Evolutionary conservation across 1,139 yeast species (phyloP).

Genomic region (Geotrichum bryndzae): DNA sequence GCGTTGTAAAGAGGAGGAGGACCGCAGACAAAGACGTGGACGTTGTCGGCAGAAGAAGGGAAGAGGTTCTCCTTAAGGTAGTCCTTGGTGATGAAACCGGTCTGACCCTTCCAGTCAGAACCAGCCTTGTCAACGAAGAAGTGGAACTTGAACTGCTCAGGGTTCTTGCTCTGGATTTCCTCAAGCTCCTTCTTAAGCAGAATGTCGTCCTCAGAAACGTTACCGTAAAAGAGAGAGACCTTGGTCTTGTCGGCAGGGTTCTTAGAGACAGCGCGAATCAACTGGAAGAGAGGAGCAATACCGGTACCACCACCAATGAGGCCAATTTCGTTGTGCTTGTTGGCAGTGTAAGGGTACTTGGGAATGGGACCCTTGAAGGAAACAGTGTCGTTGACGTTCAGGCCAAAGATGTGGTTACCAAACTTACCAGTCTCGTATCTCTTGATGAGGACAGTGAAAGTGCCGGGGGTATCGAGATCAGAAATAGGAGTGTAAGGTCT

Average conservation of each 20-base stretch:
- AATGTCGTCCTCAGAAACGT: conserved; percentile 68
- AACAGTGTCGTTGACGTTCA: conserved; percentile 75
- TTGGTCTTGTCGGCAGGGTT: conserved; percentile 83
- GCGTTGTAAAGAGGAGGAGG: conserved; percentile 82
- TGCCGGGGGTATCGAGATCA: conserved; percentile 63
- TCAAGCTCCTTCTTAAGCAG: conserved; percentile 74
- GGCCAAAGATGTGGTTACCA: conserved; percentile 63
- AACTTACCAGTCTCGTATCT: conserved; percentile 78
- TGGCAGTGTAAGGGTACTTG: conserved; percentile 89
- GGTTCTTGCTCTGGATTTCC: conserved; percentile 52
- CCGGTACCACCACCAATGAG: conserved; percentile 96
- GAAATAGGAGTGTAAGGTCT: conserved; percentile 95
- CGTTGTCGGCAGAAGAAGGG: conserved; percentile 50
- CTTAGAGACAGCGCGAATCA: conserved; percentile 44
- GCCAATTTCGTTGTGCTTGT: conserved; percentile 70
- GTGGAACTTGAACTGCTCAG: conserved; percentile 68
- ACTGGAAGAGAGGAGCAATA: conserved; percentile 89
- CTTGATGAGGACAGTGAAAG: conserved; percentile 75
- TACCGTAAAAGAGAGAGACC: conserved; percentile 74
- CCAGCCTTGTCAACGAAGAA: conserved; percentile 74
- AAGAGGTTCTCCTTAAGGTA: conserved; percentile 48
- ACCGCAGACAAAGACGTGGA: conserved; percentile 83
- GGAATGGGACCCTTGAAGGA: conserved; percentile 91
- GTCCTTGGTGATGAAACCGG: conserved; percentile 72
- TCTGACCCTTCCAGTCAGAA: conserved; percentile 46